These are phyloP conservation scores for Chlorella sp. DNA, from an alignment of 139 green algal genomes.

Conservation along the genomic window DNA sequence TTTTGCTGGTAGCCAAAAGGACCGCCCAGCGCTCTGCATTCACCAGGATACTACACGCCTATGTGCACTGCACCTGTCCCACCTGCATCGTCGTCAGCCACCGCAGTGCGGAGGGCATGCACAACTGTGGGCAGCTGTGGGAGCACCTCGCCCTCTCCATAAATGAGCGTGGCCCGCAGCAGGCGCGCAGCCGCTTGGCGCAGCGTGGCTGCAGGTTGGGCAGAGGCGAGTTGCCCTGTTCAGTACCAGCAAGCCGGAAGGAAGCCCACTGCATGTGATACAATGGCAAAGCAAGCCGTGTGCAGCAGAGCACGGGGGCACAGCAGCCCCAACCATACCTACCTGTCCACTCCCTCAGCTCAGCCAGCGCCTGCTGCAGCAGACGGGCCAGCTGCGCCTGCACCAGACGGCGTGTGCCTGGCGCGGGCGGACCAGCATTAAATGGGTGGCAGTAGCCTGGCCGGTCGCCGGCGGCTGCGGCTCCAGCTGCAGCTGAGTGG, in stretches of 20 bases:
- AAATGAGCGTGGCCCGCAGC: slow-evolving; percentile 46
- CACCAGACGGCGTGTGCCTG: not conserved
- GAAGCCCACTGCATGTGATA: not conserved
- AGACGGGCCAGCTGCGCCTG: slow-evolving; percentile 14
- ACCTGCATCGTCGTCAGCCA: slow-evolving; percentile 64
- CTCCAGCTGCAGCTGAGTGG: not conserved
- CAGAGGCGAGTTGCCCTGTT: not conserved
- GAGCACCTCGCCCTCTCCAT: slow-evolving; percentile 47
- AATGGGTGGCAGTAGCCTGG: slow-evolving; percentile 29
- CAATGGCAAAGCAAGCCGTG: not conserved
- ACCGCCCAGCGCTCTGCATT: not conserved
- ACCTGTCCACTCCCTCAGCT: slow-evolving; percentile 31
- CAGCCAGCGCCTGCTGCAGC: slow-evolving; percentile 10
- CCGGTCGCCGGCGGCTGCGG: not conserved
- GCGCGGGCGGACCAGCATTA: not conserved
- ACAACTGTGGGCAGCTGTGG: slow-evolving; percentile 57
- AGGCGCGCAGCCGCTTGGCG: slow-evolving; percentile 54
- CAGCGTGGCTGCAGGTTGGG: slow-evolving; percentile 23
- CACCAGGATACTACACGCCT: not conserved
- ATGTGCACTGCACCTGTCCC: not conserved
- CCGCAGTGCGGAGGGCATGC: slow-evolving; percentile 47
- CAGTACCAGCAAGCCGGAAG: not conserved
- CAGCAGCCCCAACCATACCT: not conserved
- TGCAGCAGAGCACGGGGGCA: not conserved
- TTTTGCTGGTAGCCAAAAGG: not conserved